These are phyloP conservation scores for Typha latifolia DNA, from an alignment of 176 grass and related monocot species.

Conservation along the genomic window DNA sequence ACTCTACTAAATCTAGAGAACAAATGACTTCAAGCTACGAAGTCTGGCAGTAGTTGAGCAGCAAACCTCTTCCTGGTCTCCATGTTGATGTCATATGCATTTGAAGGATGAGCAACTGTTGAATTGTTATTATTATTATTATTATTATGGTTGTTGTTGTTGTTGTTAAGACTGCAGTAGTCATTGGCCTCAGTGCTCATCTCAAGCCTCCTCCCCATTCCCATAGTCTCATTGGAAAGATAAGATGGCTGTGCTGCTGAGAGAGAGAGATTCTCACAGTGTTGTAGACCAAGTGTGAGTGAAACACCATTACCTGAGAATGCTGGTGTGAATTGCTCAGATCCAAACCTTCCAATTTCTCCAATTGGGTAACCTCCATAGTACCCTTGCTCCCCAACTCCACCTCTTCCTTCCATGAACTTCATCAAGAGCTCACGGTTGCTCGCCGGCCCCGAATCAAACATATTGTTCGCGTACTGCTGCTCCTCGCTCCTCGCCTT, in stretches of 20 bases:
- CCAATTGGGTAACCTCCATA: conserved; percentile 35
- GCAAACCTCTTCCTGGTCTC: conserved; percentile 67
- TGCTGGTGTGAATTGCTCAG: conserved; percentile 49
- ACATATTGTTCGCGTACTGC: conserved; percentile 3
- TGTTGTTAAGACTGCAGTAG: conserved; percentile 16
- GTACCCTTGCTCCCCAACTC: background rate
- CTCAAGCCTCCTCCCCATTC: conserved; percentile 20
- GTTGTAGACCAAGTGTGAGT: conserved; percentile 81
- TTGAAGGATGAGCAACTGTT: conserved; percentile 7
- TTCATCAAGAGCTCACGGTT: conserved; percentile 88
- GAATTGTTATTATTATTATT: too few species aligned
- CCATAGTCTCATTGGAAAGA: conserved; percentile 23
- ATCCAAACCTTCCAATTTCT: conserved; percentile 48
- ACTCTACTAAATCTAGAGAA: too few species aligned
- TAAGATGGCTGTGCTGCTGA: conserved; percentile 32
- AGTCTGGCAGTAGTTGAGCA: conserved; percentile 79
- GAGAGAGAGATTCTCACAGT: conserved; percentile 52
- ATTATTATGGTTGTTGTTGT: background rate
- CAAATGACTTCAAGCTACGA: conserved; percentile 33
- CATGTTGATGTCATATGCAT: conserved; percentile 74
- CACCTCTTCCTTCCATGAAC: conserved; percentile 70
- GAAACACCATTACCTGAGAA: conserved; percentile 73
- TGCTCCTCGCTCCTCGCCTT: conserved; percentile 40
- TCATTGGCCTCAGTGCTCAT: conserved; percentile 27
- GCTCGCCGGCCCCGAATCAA: background rate